These are phyloP conservation scores for Magnolia kwangsiensis DNA, from an alignment of 164 flowering plant species.

Conservation along the genomic window DNA sequence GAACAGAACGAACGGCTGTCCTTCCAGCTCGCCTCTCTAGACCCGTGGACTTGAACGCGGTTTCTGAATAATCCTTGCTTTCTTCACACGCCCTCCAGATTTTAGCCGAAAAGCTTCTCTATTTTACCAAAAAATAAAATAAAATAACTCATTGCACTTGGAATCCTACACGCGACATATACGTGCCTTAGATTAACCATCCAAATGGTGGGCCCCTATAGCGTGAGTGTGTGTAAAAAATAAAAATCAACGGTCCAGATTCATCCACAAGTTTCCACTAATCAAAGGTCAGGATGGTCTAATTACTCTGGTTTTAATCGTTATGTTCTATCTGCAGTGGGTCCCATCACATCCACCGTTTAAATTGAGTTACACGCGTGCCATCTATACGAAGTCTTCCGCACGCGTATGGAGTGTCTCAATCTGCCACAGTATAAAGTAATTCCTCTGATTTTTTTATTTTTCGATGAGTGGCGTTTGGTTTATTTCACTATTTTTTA, in stretches of 20 bases:
- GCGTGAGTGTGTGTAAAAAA: no score
- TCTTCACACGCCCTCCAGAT: not conserved
- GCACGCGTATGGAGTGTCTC: not conserved
- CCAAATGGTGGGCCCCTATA: not conserved
- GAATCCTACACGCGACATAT: not conserved
- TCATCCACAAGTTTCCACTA: no score
- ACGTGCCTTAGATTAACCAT: not conserved
- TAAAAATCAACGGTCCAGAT: no score
- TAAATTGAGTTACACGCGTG: not conserved
- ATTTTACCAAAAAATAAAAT: no score
- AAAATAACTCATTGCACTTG: no score
- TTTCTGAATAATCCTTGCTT: constrained; percentile 3
- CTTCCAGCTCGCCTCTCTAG: not conserved
- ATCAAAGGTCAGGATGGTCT: no score
- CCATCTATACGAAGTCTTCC: not conserved
- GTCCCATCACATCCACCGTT: no score
- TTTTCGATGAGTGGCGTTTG: not conserved
- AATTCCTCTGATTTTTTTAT: not conserved
- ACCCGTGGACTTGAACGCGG: constrained; percentile 1
- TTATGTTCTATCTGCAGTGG: no score
- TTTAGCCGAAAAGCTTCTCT: not conserved
- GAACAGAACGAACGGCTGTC: not conserved
- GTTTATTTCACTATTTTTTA: no score
- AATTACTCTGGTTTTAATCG: no score
- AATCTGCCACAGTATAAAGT: not conserved